phyloP scores from a whole-genome alignment of 2,329 filamentous ascomycete genomes.

The Alternaria sp. region DNA sequence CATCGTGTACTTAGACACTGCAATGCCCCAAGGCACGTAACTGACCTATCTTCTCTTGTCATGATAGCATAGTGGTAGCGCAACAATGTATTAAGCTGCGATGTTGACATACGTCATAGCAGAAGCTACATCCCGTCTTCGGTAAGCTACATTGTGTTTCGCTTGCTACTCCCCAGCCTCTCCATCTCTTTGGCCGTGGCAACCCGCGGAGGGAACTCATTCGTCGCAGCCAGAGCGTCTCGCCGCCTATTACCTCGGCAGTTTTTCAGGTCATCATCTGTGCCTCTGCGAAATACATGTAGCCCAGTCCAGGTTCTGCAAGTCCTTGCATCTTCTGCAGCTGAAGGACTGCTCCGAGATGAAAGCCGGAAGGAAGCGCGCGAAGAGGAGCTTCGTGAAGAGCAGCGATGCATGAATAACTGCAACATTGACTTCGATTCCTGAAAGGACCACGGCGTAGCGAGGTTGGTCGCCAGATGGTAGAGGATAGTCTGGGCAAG shows the following conservation, averaged over 20 bases:
- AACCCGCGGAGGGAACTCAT: not conserved
- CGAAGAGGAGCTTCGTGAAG: constrained; percentile 54
- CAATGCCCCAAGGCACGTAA: not conserved
- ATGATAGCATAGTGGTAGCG: not conserved
- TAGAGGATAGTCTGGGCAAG: constrained; percentile 44
- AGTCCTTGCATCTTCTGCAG: constrained; percentile 22
- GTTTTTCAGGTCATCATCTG: constrained; percentile 19
- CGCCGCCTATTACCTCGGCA: constrained; percentile 4
- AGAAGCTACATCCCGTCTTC: constrained; percentile 11
- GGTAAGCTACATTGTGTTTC: constrained; percentile 10
- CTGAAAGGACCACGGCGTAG: constrained; percentile 54
- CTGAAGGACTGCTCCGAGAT: constrained; percentile 29
- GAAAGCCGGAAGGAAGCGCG: constrained; percentile 46
- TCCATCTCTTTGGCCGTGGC: not conserved
- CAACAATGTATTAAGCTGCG: not conserved
- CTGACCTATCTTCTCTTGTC: not conserved
- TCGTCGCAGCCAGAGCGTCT: constrained; percentile 11
- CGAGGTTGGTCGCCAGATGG: constrained; percentile 42
- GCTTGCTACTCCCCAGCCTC: not conserved
- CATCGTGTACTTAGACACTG: not conserved
- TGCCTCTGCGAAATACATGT: constrained; percentile 10
- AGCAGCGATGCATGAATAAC: constrained; percentile 57
- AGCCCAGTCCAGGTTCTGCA: constrained; percentile 26
- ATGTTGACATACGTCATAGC: constrained; percentile 27
- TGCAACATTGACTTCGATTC: constrained; percentile 55